A percentile compares a stretch with the other conserved stretches of the same genome.
These are phyloP conservation scores for Botrytis squamosa DNA, from an alignment of 2,329 filamentous ascomycete species.

Conservation along the genomic window DNA sequence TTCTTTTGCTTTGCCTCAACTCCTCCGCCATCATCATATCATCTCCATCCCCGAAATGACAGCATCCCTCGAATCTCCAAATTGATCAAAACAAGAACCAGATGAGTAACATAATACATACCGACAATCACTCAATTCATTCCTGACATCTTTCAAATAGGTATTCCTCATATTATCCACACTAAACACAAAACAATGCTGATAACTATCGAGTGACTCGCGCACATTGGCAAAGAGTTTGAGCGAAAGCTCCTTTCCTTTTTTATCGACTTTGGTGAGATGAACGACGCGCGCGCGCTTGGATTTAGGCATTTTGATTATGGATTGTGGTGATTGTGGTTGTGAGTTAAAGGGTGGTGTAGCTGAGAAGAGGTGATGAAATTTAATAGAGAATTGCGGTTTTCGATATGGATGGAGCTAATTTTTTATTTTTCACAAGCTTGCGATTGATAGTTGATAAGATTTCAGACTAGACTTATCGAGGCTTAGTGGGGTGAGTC, in stretches of 20 bases:
- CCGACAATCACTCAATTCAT: constrained; percentile 81
- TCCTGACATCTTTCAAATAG: constrained; percentile 86
- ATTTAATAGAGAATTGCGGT: constrained; percentile 13
- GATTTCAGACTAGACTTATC: constrained; percentile 25
- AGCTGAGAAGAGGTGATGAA: neutral
- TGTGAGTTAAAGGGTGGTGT: neutral
- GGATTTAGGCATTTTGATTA: constrained; percentile 79
- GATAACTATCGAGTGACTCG: constrained; percentile 78
- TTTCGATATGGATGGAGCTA: constrained; percentile 20
- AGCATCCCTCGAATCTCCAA: neutral
- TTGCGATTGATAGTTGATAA: constrained; percentile 28
- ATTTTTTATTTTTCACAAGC: constrained; percentile 25
- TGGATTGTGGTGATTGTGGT: neutral
- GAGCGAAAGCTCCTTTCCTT: constrained; percentile 84
- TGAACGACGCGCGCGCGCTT: constrained; percentile 88
- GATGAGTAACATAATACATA: constrained; percentile 44
- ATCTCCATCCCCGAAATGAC: neutral
- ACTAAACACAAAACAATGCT: constrained; percentile 88
- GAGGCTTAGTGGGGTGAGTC: neutral
- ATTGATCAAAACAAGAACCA: neutral
- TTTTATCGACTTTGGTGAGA: constrained; percentile 89
- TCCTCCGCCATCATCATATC: neutral
- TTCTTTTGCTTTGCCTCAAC: neutral
- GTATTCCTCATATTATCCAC: constrained; percentile 99
- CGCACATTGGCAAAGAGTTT: constrained; percentile 87